A percentile compares a stretch with the other conserved stretches of the same genome.
phyloP scores from a whole-genome alignment of 2,329 filamentous ascomycete genomes.

The Escovopsis weberi region DNA sequence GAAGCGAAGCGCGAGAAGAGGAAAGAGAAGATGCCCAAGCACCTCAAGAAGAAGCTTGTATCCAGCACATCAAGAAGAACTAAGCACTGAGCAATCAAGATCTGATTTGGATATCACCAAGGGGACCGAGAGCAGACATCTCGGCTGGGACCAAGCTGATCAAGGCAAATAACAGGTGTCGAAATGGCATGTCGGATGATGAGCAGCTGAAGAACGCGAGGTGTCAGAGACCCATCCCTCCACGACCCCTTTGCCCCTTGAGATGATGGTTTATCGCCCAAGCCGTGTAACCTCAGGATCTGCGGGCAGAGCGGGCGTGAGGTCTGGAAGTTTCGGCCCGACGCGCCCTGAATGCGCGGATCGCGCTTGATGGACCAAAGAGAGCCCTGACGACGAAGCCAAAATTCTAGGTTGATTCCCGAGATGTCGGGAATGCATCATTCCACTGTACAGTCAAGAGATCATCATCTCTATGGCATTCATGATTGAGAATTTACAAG shows the following conservation, averaged over 20 bases:
- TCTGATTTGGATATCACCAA: conserved; percentile 1
- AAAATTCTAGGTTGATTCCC: neutral
- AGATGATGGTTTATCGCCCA: conserved; percentile 15
- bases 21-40: conserved; percentile 91
- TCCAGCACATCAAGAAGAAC: conserved; percentile 47
- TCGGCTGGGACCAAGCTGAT: neutral
- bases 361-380: conserved; percentile 41
- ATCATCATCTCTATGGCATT: neutral
- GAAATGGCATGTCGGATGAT: conserved; percentile 30
- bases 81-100: conserved; percentile 21
- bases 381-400: conserved; percentile 24
- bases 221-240: too few species aligned
- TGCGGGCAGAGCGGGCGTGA: neutral
- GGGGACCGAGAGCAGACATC: too few species aligned
- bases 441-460: neutral
- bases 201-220: conserved; percentile 24
- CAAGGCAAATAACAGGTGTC: conserved; percentile 1
- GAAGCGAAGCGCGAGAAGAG: conserved; percentile 90
- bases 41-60: conserved; percentile 82
- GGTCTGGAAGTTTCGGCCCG: conserved; percentile 2
- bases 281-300: conserved; percentile 24
- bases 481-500: too few species aligned
- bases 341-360: conserved; percentile 24
- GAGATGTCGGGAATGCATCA: neutral
- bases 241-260: neutral